Percentiles rank a stretch among this genome's conserved stretches.
phyloP scores from a whole-genome alignment of 257 asterid species.

The Agastache rugosa region DNA sequence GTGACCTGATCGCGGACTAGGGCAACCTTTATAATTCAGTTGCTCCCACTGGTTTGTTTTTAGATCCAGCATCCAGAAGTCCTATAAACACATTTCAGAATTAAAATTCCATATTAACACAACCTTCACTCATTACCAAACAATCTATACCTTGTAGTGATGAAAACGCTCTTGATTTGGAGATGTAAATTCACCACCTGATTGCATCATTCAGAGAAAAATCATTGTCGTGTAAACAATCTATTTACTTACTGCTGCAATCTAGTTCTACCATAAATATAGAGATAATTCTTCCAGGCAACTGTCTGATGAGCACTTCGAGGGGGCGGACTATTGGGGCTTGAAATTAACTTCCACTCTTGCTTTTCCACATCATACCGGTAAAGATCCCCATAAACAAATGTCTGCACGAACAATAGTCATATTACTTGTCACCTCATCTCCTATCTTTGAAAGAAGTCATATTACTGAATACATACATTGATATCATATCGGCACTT shows the following conservation, averaged over 20 bases:
- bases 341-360: slow-evolving; percentile 90
- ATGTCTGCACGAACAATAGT: slow-evolving; percentile 66
- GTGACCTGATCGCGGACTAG: slow-evolving; percentile 99
- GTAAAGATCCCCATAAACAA: slow-evolving; percentile 90
- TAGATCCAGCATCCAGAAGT: slow-evolving; percentile 92
- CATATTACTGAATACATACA: neutral
- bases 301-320: slow-evolving; percentile 98
- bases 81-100: slow-evolving; percentile 56
- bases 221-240: slow-evolving; percentile 9
- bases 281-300: slow-evolving; percentile 94
- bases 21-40: slow-evolving; percentile 95
- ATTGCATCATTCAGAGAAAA: slow-evolving; percentile 33
- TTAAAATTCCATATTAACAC: slow-evolving; percentile 23
- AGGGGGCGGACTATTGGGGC: slow-evolving; percentile 99
- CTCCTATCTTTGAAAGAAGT: slow-evolving; percentile 6
- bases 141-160: slow-evolving; percentile 84
- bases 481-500: neutral
- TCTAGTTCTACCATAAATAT: slow-evolving; percentile 72
- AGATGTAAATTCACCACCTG: slow-evolving; percentile 99
- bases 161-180: slow-evolving; percentile 99
- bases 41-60: slow-evolving; percentile 99
- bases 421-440: slow-evolving; percentile 7
- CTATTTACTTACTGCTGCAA: slow-evolving; percentile 12
- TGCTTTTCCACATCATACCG: slow-evolving; percentile 91
- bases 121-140: slow-evolving; percentile 15